phyloP scores from a whole-genome alignment of 768 basidiomycete genomes.

The Russula emetica region DNA sequence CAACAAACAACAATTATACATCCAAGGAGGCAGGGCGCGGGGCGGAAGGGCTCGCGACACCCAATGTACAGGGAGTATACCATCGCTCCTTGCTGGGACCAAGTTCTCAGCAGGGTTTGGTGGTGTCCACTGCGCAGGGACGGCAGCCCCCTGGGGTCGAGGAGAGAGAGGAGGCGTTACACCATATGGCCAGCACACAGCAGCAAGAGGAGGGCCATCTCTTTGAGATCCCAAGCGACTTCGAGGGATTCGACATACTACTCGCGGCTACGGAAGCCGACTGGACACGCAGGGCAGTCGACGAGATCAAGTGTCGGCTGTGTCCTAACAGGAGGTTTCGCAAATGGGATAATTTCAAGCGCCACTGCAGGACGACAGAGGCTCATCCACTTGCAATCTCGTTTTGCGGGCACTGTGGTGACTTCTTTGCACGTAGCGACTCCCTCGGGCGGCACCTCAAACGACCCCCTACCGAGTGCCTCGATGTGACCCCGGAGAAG shows the following conservation, averaged over 20 bases:
- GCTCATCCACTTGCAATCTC: not conserved
- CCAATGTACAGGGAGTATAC: not conserved
- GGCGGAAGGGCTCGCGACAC: slow-evolving; percentile 12
- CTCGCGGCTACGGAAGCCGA: not conserved
- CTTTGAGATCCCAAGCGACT: not conserved
- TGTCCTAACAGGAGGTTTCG: not conserved
- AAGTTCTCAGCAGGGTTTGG: slow-evolving; percentile 3
- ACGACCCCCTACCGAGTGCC: not conserved
- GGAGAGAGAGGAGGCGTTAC: not conserved
- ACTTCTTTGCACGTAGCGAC: slow-evolving; percentile 4
- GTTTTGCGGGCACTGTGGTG: slow-evolving; percentile 3
- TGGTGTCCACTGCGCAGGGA: not conserved
- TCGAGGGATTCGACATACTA: not conserved
- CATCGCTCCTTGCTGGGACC: slow-evolving; percentile 1
- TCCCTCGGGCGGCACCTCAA: not conserved
- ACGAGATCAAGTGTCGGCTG: not conserved
- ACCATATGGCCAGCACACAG: not conserved
- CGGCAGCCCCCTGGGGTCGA: not conserved
- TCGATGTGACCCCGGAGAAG: not conserved
- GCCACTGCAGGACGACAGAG: not conserved
- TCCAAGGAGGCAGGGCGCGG: slow-evolving; percentile 5
- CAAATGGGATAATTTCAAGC: not conserved
- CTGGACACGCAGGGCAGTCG: not conserved
- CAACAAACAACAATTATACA: not conserved
- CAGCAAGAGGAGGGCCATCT: not conserved